Percentiles rank a stretch among this genome's conserved stretches.
These are phyloP conservation scores for Melampsora larici-populina DNA, from an alignment of 1,284 basidiomycete genomes.

Conservation along the genomic window DNA sequence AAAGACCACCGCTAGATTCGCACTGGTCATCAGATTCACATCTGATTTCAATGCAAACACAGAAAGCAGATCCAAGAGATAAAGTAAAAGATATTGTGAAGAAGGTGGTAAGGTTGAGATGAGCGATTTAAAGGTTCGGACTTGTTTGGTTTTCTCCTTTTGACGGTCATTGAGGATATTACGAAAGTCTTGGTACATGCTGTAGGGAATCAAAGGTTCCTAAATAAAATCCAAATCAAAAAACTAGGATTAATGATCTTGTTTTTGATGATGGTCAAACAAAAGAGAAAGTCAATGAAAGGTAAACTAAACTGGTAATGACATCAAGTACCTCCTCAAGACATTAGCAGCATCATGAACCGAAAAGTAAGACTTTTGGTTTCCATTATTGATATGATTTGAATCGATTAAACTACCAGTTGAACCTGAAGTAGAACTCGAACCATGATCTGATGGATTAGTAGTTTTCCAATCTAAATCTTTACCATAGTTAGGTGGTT, in stretches of 20 bases:
- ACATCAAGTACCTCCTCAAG: conserved; percentile 88
- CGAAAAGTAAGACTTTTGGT: conserved; percentile 62
- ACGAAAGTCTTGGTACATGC: conserved; percentile 17
- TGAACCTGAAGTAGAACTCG: background rate
- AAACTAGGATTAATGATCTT: conserved; percentile 49
- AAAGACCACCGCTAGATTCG: conserved; percentile 91
- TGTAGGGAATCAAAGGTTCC: conserved; percentile 51
- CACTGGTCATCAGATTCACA: conserved; percentile 91
- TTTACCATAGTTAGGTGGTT: conserved; percentile 88
- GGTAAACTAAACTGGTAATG: conserved; percentile 76
- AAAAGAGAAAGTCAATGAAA: conserved; percentile 48
- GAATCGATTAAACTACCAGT: background rate
- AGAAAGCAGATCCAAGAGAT: conserved; percentile 89
- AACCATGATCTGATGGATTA: conserved; percentile 9
- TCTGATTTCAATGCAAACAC: conserved; percentile 88
- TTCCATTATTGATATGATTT: background rate
- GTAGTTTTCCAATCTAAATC: conserved; percentile 82
- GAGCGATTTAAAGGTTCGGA: conserved; percentile 67
- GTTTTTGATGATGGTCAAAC: conserved; percentile 53
- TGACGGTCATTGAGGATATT: conserved; percentile 11
- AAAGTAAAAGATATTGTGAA: conserved; percentile 90
- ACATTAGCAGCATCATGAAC: conserved; percentile 96
- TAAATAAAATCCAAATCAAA: conserved; percentile 33
- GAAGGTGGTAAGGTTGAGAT: conserved; percentile 79
- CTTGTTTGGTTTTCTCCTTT: conserved; percentile 27